Conservation (phyloP, 192 early-diverging fungal genomes). For the Backusella mclennaniae region DNA sequence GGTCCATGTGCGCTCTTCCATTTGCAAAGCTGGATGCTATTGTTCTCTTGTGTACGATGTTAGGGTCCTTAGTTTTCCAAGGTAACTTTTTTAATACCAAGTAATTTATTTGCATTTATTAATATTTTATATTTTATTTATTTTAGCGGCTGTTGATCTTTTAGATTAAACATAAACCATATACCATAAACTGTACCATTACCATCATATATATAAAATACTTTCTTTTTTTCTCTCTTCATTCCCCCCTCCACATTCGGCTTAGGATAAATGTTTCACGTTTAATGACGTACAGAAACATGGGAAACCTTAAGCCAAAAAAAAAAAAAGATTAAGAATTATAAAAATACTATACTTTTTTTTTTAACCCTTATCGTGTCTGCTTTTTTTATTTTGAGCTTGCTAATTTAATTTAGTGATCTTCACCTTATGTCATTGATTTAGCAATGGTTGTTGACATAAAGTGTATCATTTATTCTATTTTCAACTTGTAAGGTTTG, state of each 20-base stretch:
- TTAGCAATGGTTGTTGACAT: not conserved
- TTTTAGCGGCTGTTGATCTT: conserved; percentile 14
- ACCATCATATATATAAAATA: not conserved
- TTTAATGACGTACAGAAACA: not conserved
- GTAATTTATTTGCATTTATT: not conserved
- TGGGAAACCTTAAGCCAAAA: not conserved
- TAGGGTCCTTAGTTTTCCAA: conserved; percentile 29
- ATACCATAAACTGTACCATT: not conserved
- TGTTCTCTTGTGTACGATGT: conserved; percentile 23
- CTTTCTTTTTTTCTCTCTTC: not conserved
- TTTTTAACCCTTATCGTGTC: not conserved
- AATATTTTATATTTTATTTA: not conserved
- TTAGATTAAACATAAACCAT: not conserved
- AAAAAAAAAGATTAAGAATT: not conserved
- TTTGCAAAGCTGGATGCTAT: conserved; percentile 32
- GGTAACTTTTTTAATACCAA: conserved; percentile 9
- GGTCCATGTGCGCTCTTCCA: conserved; percentile 36
- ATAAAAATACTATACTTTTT: not conserved
- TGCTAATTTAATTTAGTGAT: not conserved
- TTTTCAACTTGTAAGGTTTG: not conserved
- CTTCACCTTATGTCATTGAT: not conserved
- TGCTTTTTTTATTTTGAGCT: not conserved
- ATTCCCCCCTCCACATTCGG: not conserved
- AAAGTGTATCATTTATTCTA: not conserved
- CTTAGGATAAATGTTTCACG: not conserved